phyloP scores from a whole-genome alignment of 2,329 filamentous ascomycete genomes.

The Penicillium olsonii region DNA sequence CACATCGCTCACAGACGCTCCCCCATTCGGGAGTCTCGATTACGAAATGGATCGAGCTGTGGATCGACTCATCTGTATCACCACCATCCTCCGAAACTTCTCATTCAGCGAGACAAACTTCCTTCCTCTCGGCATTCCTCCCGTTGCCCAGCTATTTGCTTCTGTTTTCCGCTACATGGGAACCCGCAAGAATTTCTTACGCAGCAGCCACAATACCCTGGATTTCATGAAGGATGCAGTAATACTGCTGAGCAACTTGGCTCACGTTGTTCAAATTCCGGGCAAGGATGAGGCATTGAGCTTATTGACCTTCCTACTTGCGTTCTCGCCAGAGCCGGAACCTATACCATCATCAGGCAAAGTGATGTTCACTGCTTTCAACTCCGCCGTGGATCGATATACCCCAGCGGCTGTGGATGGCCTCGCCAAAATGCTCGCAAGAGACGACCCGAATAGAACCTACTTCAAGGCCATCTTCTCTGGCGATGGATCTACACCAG shows the following conservation, averaged over 20 bases:
- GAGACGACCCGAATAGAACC: slow-evolving; percentile 88
- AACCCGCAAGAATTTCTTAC: slow-evolving; percentile 82
- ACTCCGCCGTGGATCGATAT: slow-evolving; percentile 80
- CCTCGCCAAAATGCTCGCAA: slow-evolving; percentile 84
- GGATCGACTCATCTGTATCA: slow-evolving; percentile 84
- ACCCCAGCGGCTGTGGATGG: slow-evolving; percentile 87
- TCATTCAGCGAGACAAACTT: slow-evolving; percentile 85
- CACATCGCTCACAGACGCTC: slow-evolving; percentile 69
- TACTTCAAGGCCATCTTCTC: slow-evolving; percentile 82
- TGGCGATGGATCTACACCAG: slow-evolving; percentile 64
- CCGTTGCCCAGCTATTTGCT: slow-evolving; percentile 80
- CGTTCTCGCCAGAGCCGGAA: slow-evolving; percentile 79
- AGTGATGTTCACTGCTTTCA: slow-evolving; percentile 78
- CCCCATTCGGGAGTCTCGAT: slow-evolving; percentile 71
- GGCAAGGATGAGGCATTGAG: slow-evolving; percentile 84
- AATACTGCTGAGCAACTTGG: slow-evolving; percentile 84
- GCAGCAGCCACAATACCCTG: slow-evolving; percentile 78
- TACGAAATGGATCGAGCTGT: slow-evolving; percentile 86
- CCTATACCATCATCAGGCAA: slow-evolving; percentile 60
- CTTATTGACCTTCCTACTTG: slow-evolving; percentile 82
- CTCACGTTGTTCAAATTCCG: slow-evolving; percentile 76
- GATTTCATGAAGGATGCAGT: slow-evolving; percentile 98
- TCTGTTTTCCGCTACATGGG: slow-evolving; percentile 83
- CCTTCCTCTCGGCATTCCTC: slow-evolving; percentile 68
- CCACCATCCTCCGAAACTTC: slow-evolving; percentile 87